Evolutionary conservation across 768 basidiomycete genomes (phyloP).

Genomic region (Suillus occidentalis): DNA sequence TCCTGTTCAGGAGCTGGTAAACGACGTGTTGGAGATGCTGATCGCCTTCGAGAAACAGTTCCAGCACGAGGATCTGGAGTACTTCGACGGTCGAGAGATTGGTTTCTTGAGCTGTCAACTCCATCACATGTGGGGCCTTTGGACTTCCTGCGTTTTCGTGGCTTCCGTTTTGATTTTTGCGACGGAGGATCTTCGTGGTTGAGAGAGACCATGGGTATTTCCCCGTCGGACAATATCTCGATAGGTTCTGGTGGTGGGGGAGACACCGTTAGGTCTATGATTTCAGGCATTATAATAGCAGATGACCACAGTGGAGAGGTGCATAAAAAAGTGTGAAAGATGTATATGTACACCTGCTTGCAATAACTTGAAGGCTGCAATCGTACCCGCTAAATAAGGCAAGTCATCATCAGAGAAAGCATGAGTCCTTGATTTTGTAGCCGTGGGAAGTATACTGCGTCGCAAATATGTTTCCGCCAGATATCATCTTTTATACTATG

Average conservation of each 20-base stretch:
- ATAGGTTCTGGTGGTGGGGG: conserved; percentile 27
- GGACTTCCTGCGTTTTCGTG: conserved; percentile 26
- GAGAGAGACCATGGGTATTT: conserved; percentile 4
- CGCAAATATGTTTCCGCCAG: too few relatives aligned
- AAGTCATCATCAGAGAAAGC: neutral
- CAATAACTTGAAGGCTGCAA: neutral
- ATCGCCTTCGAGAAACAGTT: conserved; percentile 34
- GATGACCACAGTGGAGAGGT: neutral
- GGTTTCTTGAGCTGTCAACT: conserved; percentile 20
- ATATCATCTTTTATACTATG: too few relatives aligned
- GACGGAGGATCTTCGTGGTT: conserved; percentile 9
- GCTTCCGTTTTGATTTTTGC: conserved; percentile 26
- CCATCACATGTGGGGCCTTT: conserved; percentile 18
- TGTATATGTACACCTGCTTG: neutral
- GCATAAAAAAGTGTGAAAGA: neutral
- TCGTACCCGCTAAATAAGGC: neutral
- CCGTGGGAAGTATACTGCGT: too few relatives aligned
- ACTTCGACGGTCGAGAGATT: conserved; percentile 17
- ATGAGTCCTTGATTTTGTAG: too few relatives aligned
- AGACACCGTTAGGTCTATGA: conserved; percentile 35
- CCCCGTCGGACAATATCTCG: conserved; percentile 31
- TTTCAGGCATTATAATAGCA: conserved; percentile 25
- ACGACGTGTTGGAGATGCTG: conserved; percentile 37
- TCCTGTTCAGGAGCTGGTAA: conserved; percentile 18
- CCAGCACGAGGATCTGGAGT: conserved; percentile 6